Percentiles rank a stretch among this genome's conserved stretches.
These are phyloP conservation scores for Orbilia oligospora DNA, from an alignment of 2,329 filamentous ascomycete genomes.

Conservation along the genomic window DNA sequence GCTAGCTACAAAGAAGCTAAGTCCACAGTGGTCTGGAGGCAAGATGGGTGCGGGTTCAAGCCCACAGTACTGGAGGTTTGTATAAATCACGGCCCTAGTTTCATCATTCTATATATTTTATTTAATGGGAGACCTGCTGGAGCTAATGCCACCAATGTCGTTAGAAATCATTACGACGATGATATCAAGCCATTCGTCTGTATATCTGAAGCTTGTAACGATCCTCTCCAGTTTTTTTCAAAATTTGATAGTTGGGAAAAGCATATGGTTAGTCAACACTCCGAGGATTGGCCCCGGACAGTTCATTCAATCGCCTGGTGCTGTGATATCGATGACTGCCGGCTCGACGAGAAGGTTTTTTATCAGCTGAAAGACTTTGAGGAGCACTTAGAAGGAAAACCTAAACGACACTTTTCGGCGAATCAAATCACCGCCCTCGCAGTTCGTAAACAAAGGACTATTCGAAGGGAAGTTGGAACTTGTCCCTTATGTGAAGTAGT, in stretches of 20 bases:
- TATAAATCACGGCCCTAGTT: no score
- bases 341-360: not conserved
- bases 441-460: not conserved
- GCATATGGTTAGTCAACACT: not conserved
- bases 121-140: no score
- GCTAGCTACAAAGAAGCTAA: not conserved
- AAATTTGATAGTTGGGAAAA: not conserved
- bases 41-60: no score
- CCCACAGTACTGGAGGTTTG: not conserved
- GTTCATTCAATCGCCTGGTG: not conserved
- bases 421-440: not conserved
- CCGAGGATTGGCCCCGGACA: not conserved
- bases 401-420: not conserved
- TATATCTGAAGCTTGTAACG: not conserved
- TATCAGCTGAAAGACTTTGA: not conserved
- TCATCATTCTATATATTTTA: no score
- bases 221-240: not conserved
- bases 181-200: not conserved
- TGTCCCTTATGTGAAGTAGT: not conserved
- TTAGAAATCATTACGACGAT: not conserved
- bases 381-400: not conserved
- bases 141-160: no score
- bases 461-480: not conserved
- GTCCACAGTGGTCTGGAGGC: no score
- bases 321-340: not conserved